Evolutionary conservation across 140 eudicot genomes (phyloP), one percentile per base, ranked within the genome.

Genomic region (Eryngium alpinum): DNA sequence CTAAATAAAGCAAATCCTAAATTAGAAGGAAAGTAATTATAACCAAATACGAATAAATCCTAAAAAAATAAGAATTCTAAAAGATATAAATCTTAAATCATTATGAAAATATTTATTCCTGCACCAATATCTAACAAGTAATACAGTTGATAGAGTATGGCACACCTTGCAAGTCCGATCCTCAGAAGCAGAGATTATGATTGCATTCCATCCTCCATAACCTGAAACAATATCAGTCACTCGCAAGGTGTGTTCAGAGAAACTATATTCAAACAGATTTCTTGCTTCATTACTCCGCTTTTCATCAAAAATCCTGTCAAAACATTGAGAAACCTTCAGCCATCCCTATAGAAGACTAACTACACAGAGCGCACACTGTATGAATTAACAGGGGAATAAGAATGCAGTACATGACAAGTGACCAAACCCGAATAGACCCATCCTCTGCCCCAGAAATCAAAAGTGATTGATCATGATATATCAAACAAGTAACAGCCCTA

Each of bases 81-180:
- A n/a, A n/a, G n/a, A n/a, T n/a, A n/a, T n/a, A n/a, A n/a, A n/a
- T n/a, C n/a, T n/a, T n/a, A n/a, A n/a, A n/a, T n/a, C n/a, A n/a
- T n/a, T n/a, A n/a, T n/a, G n/a, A n/a, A n/a, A n/a, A n/a, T n/a
- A n/a, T n/a, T n/a, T n/a, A n/a, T n/a, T n/a, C n/a, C n/a, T n/a
- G n/a, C n/a, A n/a, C n/a, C n/a, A n/a, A n/a, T n/a, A 38, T 38
- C 46, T 21, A 50, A 60, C 13, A 82, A 74, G 34, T 27, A 33
- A 33, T 77, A 24, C 24, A 53, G 51, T 38, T 57, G 49, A 73
- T 43, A 22, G 43, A 83, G 62, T 18, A 67, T 32, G 67, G 24
- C 77, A 57, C 65, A 94, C 98, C 98, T 94, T 94, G 92, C 97
- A 94, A 67, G 98, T 94, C 66, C 94, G 89, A 81, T 94, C 98